Percentiles rank a stretch among this genome's conserved stretches.
These are phyloP conservation scores for Penicillium crustosum DNA, from an alignment of 2,329 filamentous ascomycete species.

Conservation along the genomic window DNA sequence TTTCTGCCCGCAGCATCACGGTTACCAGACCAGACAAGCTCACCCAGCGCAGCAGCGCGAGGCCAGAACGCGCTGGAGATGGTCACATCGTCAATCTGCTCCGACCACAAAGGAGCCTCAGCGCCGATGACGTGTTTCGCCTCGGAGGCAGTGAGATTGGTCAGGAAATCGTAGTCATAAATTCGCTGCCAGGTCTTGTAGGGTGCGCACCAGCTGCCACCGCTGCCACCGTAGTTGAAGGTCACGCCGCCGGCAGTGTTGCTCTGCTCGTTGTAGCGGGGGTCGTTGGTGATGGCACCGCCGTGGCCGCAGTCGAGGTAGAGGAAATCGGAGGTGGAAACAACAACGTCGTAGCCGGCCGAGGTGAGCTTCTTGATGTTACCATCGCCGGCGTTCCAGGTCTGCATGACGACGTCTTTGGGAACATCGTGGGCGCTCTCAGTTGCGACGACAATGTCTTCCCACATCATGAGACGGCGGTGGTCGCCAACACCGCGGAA, in stretches of 20 bases:
- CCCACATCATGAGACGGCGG: slow-evolving; percentile 59
- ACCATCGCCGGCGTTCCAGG: slow-evolving; percentile 55
- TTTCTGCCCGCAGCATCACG: slow-evolving; percentile 51
- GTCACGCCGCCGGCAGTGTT: slow-evolving; percentile 51
- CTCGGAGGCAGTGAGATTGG: slow-evolving; percentile 49
- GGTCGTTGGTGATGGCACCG: slow-evolving; percentile 56
- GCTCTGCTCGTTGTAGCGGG: slow-evolving; percentile 54
- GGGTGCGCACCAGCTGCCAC: slow-evolving; percentile 59
- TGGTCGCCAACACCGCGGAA: slow-evolving; percentile 46
- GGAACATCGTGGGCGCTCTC: slow-evolving; percentile 50
- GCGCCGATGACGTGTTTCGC: slow-evolving; percentile 54
- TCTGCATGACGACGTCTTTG: slow-evolving; percentile 55
- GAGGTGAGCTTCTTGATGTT: slow-evolving; percentile 55
- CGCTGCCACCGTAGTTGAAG: slow-evolving; percentile 57
- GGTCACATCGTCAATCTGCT: slow-evolving; percentile 56
- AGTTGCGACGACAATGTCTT: slow-evolving; percentile 51
- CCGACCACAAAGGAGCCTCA: slow-evolving; percentile 54
- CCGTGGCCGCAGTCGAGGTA: slow-evolving; percentile 59
- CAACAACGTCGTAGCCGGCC: slow-evolving; percentile 55
- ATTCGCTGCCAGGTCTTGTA: slow-evolving; percentile 63
- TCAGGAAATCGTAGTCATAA: slow-evolving; percentile 59
- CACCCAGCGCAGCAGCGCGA: slow-evolving; percentile 56
- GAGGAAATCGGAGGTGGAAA: slow-evolving; percentile 57
- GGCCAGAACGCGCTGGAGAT: slow-evolving; percentile 57
- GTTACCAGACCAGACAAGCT: slow-evolving; percentile 59